Base-by-base conservation (phyloP, 1,139 yeast species). In the Ogataea hybrid region DNA sequence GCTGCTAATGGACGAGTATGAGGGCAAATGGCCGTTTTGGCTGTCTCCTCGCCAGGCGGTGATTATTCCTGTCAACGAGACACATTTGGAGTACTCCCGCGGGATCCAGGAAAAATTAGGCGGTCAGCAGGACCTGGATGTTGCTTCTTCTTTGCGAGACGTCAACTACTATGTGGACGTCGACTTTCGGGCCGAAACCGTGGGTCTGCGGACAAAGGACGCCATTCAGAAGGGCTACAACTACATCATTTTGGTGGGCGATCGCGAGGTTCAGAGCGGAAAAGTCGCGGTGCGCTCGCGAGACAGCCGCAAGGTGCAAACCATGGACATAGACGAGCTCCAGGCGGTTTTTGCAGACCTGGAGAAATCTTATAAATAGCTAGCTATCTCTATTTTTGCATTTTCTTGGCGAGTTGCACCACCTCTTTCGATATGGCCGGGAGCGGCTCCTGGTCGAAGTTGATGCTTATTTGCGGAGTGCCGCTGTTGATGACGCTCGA, bases 1-100 rank as follows among this genome's bases (percentile, higher is more conserved):
- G 3, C 79, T 94, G 50, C 70, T 92, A 46, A 79, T 90, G 37
- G 98, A 94, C 61, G 96, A 90, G 55, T 90, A 81, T 62, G 79
- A 79, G 43, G 99, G 98, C 0, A 84, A 84, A 53, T 92, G 99
- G 98, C 99, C 99, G 10, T 90, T 94, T 61, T 92, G 98, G 98
- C 65, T 92, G 46, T 87, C 85, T 48, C 97, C 98, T n/a, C 75
- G 95, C 51, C 99, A 92, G 62, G 95, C 94, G 0, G 71, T 85
- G 32, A 75, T 92, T 3, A 74, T 94, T 5, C 97, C 98, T 2
- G 84, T 92, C 4, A 82, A 84, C 41, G 54, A 53, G 3, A 58
- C 69, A 5, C 88, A 84, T 58, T 56, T 56, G 9, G 73, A 62
- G 15, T 70, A 75, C 45, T 92, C 95, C 1, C 64, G 71, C 37